Conservation (phyloP, 441 rosid species). For the Caryocar brasiliense region DNA sequence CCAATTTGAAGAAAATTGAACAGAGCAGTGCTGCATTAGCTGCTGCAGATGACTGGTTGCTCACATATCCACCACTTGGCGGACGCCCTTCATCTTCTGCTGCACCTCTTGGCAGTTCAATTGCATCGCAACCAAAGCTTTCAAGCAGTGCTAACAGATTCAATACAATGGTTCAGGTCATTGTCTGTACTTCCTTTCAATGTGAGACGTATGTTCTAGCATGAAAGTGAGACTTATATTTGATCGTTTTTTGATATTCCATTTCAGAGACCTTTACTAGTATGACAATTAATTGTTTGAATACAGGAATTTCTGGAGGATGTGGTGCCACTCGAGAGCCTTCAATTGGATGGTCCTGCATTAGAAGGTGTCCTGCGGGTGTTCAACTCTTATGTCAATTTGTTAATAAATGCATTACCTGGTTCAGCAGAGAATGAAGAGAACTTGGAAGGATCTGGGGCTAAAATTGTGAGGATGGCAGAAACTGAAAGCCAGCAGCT, state of each 20-base stretch:
- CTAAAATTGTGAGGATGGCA: conserved; percentile 62
- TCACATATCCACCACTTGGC: conserved; percentile 47
- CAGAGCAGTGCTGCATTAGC: conserved; percentile 68
- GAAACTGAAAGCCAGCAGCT: conserved; percentile 76
- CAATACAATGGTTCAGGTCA: conserved; percentile 82
- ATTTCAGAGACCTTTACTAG: neutral
- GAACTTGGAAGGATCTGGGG: conserved; percentile 39
- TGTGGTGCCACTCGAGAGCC: conserved; percentile 62
- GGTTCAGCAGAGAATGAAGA: conserved; percentile 76
- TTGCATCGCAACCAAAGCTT: conserved; percentile 52
- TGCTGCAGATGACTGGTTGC: conserved; percentile 84
- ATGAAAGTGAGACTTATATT: no score
- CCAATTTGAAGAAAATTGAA: conserved; percentile 71
- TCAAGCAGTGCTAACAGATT: conserved; percentile 72
- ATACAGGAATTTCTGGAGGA: conserved; percentile 78
- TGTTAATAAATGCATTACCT: conserved; percentile 69
- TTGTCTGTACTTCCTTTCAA: neutral
- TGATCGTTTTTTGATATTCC: no score
- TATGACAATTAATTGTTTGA: neutral
- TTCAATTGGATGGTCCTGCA: conserved; percentile 67
- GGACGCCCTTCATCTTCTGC: conserved; percentile 45
- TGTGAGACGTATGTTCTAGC: no score
- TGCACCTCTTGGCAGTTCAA: conserved; percentile 25
- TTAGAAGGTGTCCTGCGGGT: conserved; percentile 70
- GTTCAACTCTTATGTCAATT: conserved; percentile 59